These are phyloP conservation scores for Trichoderma oligosporum DNA, from an alignment of 2,329 filamentous ascomycete species.

Conservation along the genomic window DNA sequence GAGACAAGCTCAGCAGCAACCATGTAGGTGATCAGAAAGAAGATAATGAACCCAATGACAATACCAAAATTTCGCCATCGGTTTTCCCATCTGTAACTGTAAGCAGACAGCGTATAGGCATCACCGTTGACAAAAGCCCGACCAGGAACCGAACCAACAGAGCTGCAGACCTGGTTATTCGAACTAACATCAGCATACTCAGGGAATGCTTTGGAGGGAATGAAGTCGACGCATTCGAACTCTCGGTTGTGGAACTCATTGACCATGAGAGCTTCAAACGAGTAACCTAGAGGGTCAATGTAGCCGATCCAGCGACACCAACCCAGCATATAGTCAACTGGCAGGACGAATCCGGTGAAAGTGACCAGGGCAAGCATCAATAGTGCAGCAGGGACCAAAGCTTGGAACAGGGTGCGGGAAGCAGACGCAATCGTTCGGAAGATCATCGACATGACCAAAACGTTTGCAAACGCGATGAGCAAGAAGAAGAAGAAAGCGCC, in stretches of 20 bases:
- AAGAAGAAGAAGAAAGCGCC: conserved; percentile 83
- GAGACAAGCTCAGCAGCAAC: conserved; percentile 63
- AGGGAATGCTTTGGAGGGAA: conserved; percentile 36
- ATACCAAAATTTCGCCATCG: conserved; percentile 72
- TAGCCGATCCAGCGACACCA: conserved; percentile 86
- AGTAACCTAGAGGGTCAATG: conserved; percentile 73
- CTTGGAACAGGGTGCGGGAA: conserved; percentile 65
- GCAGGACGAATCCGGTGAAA: conserved; percentile 67
- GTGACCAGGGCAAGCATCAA: conserved; percentile 64
- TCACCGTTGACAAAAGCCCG: conserved; percentile 52
- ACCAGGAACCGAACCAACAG: conserved; percentile 57
- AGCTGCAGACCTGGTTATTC: conserved; percentile 52
- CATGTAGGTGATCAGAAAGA: conserved; percentile 61
- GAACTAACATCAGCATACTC: conserved; percentile 28
- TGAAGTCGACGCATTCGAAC: conserved; percentile 50
- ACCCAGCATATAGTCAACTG: conserved; percentile 64
- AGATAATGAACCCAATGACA: conserved; percentile 59
- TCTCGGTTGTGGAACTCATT: conserved; percentile 72
- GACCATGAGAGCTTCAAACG: conserved; percentile 75
- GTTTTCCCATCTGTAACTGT: conserved; percentile 55
- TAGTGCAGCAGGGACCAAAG: conserved; percentile 57
- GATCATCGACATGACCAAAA: conserved; percentile 78
- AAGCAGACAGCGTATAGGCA: conserved; percentile 51
- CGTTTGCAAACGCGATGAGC: conserved; percentile 68
- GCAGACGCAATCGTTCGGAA: conserved; percentile 78